Percentiles rank a stretch among this genome's conserved stretches.
phyloP scores from a whole-genome alignment of 2,329 filamentous ascomycete species.

The Phialocephala sp. region DNA sequence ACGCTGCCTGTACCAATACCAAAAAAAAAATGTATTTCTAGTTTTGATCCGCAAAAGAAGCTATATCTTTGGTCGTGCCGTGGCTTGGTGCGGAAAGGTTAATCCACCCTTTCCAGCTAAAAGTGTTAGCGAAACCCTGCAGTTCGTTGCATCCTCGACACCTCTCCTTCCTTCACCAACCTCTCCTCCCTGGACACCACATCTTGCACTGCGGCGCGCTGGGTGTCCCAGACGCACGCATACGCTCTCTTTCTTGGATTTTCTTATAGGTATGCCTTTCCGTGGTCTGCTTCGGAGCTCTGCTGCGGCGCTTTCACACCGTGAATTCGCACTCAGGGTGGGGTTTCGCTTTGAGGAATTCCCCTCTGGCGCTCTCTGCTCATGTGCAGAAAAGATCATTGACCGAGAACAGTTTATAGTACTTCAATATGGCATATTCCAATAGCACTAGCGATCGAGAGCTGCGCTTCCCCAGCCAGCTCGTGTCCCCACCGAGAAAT shows the following conservation, averaged over 20 bases:
- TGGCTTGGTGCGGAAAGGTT: not conserved
- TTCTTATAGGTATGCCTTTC: not conserved
- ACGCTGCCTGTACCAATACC: conserved; percentile 13
- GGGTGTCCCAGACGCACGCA: conserved; percentile 29
- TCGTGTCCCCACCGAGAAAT: conserved; percentile 75
- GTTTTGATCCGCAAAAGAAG: conserved; percentile 1
- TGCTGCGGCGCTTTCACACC: conserved; percentile 6
- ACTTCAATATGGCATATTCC: conserved; percentile 65
- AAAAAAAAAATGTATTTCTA: conserved; percentile 18
- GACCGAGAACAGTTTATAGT: conserved; percentile 34
- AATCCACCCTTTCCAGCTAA: too few relatives aligned
- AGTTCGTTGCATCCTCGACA: not conserved
- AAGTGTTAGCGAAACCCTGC: not conserved
- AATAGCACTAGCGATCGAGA: conserved; percentile 68
- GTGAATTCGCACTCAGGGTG: too few relatives aligned
- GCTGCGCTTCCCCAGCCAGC: conserved; percentile 77
- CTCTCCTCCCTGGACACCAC: not conserved
- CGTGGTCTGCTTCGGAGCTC: not conserved
- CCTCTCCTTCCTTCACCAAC: not conserved
- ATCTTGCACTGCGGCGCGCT: conserved; percentile 3
- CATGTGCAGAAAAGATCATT: not conserved
- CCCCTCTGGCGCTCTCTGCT: too few relatives aligned
- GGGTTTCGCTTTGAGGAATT: too few relatives aligned
- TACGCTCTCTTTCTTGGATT: conserved; percentile 24
- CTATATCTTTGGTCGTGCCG: not conserved